Conservation (phyloP, 176 grass and related monocot genomes). For the Phoenix roebelenii region DNA sequence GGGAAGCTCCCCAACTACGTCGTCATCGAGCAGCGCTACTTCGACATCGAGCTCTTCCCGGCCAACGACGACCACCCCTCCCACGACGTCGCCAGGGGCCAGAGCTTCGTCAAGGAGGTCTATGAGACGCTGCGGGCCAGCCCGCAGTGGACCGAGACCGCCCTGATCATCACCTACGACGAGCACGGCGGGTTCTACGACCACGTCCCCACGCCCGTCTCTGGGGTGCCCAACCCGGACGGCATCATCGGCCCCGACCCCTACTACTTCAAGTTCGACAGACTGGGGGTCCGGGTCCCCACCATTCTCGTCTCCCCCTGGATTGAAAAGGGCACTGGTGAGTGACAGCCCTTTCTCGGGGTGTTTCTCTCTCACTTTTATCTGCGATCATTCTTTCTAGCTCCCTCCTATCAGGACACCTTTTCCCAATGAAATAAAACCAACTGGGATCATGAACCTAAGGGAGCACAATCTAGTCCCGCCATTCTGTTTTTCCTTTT, state of each 20-base stretch:
- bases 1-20: slow-evolving; percentile 75
- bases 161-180: slow-evolving; percentile 73
- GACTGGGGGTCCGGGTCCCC: slow-evolving; percentile 72
- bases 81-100: slow-evolving; percentile 65
- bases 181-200: slow-evolving; percentile 97
- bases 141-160: slow-evolving; percentile 87
- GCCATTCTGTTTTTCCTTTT: too few species aligned
- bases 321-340: slow-evolving; percentile 68
- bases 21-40: slow-evolving; percentile 85
- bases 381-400: too few species aligned
- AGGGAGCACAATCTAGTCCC: too few species aligned
- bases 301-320: slow-evolving; percentile 73
- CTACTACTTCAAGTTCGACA: slow-evolving; percentile 92
- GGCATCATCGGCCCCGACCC: slow-evolving; percentile 87
- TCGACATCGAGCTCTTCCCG: slow-evolving; percentile 57
- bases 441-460: too few species aligned
- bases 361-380: too few species aligned
- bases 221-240: slow-evolving; percentile 66
- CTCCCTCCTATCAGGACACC: too few species aligned
- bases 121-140: slow-evolving; percentile 80
- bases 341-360: not conserved
- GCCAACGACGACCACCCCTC: slow-evolving; percentile 90
- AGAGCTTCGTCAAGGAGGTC: slow-evolving; percentile 81
- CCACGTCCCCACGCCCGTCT: slow-evolving; percentile 74
- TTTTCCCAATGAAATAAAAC: too few species aligned